A percentile compares a stretch with the other conserved stretches of the same genome.
These are phyloP conservation scores for Septoria petroselini DNA, from an alignment of 2,329 filamentous ascomycete species.

Conservation along the genomic window DNA sequence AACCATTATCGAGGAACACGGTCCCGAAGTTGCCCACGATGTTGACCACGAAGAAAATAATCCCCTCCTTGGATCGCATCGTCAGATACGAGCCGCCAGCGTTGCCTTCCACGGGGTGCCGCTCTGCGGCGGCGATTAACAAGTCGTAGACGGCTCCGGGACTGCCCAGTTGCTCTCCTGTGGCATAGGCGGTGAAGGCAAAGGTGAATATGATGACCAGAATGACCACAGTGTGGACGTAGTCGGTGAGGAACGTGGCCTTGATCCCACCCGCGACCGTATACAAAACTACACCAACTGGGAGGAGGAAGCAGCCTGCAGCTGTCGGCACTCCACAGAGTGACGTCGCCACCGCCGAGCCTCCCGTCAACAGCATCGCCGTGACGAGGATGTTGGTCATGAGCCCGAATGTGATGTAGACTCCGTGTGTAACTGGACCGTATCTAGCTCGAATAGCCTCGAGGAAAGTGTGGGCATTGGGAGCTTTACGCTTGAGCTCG, in stretches of 20 bases:
- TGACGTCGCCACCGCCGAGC: constrained; percentile 63
- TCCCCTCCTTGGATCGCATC: constrained; percentile 76
- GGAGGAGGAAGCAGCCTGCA: constrained; percentile 80
- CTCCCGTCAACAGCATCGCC: constrained; percentile 79
- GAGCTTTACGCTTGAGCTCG: constrained; percentile 79
- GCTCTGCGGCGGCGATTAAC: constrained; percentile 63
- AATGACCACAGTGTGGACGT: constrained; percentile 80
- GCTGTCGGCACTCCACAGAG: constrained; percentile 72
- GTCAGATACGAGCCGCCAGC: constrained; percentile 79
- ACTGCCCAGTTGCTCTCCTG: constrained; percentile 67
- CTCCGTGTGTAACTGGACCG: constrained; percentile 67
- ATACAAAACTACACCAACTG: constrained; percentile 71
- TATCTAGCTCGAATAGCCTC: constrained; percentile 82
- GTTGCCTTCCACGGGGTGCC: constrained; percentile 77
- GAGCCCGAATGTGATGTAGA: constrained; percentile 78
- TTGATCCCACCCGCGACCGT: constrained; percentile 76
- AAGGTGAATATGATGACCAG: constrained; percentile 84
- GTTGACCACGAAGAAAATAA: constrained; percentile 69
- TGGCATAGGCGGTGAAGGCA: constrained; percentile 76
- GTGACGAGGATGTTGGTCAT: constrained; percentile 79
- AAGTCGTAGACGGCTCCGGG: constrained; percentile 76
- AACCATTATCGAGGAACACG: constrained; percentile 72
- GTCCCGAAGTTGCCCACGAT: constrained; percentile 71
- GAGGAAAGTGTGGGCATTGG: constrained; percentile 74
- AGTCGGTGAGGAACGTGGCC: constrained; percentile 81